Evolutionary conservation across 140 eudicot species (phyloP), one percentile per base, ranked within the genome.

Genomic region (Cichorium intybus): DNA sequence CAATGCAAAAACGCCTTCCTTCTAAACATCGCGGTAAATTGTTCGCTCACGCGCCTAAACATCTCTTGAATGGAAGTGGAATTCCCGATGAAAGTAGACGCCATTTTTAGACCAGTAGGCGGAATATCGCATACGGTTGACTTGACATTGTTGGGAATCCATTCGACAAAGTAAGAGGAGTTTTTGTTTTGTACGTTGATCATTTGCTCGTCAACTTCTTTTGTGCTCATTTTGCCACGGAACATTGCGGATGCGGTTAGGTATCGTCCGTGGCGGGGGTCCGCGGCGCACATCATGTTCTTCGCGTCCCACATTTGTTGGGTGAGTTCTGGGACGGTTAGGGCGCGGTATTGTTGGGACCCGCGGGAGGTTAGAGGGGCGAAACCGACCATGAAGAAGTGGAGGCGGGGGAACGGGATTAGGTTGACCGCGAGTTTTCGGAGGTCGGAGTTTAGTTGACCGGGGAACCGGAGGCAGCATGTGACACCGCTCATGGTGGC

Each of bases 1-100:
- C 95, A 85, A 51, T 86, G 95, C 87, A 86, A 76, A 77, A 86
- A 86, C 48, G 95, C 95, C 81, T 86, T 86, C 65, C 95, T 75
- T 11, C 95, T 68, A 72, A 86, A 86, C 95, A 86, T 86, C n/a
- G 90, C 92, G 2, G 95, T 87, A 67, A 87, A 87, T 72, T 87
- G 95, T 75, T 84, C 95, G 7, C 87, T 80, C 47, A 86, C 95
- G 35, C 95, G 64, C 64, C 92, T 70, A 64, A 85, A 85, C 92
- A 81, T 85, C 60, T 85, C 92, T 66, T 85, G 92, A 39, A 85
- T 85, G 0, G 92, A 85, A 0, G 92, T 85, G 2, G 92, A 85
- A 73, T 85, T 85, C 10, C 88, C 92, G 3, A 85, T 79, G 20
- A 85, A 82, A 0, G 88, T 82, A 3, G 84, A 78, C 0, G 88